phyloP scores from a whole-genome alignment of 179 eudicot species.

The Pouteria campechiana region DNA sequence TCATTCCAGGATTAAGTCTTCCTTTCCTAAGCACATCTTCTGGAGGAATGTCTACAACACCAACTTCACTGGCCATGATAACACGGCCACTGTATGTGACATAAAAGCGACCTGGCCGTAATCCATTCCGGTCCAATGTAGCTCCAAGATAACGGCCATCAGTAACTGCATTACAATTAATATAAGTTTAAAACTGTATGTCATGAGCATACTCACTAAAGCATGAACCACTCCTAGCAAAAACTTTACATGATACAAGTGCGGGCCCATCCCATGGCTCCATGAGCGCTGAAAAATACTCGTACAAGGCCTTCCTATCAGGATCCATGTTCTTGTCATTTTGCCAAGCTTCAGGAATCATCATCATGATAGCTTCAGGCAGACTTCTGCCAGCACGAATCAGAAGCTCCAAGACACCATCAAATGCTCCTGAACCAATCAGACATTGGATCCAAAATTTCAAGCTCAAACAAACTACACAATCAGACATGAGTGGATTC shows the following conservation, averaged over 20 bases:
- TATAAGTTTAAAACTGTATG: constrained; percentile 17
- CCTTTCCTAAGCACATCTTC: constrained; percentile 92
- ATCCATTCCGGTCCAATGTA: constrained; percentile 90
- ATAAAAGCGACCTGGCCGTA: constrained; percentile 97
- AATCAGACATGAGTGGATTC: no score
- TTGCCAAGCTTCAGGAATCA: constrained; percentile 99
- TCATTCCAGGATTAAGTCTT: constrained; percentile 98
- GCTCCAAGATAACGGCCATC: constrained; percentile 99
- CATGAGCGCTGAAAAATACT: constrained; percentile 85
- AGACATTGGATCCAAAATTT: no score
- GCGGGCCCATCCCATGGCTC: constrained; percentile 99
- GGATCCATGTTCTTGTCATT: constrained; percentile 98
- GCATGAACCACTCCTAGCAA: not conserved
- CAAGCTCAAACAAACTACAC: no score
- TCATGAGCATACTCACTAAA: not conserved
- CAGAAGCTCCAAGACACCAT: constrained; percentile 93
- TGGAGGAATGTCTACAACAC: constrained; percentile 88
- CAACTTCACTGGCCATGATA: constrained; percentile 98
- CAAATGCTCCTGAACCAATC: constrained; percentile 61
- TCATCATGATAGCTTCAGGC: constrained; percentile 99
- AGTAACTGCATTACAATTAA: constrained; percentile 59
- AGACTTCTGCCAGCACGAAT: constrained; percentile 97
- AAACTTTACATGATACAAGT: constrained; percentile 73
- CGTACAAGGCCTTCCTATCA: constrained; percentile 67
- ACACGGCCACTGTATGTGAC: constrained; percentile 92